phyloP scores from a whole-genome alignment of 805 yeast genomes.

The Saccharomycopsis sp. region DNA sequence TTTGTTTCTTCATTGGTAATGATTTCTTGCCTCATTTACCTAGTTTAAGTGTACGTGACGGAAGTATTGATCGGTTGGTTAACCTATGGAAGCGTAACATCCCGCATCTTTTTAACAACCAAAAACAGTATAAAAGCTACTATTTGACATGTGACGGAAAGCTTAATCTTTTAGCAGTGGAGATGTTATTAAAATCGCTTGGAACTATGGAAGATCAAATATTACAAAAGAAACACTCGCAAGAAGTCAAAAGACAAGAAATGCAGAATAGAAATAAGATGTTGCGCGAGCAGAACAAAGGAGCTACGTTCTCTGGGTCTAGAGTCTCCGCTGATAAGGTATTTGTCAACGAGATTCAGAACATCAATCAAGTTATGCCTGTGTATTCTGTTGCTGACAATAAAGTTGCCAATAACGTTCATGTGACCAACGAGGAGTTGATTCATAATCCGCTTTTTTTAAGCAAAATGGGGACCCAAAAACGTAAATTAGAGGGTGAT shows the following conservation, averaged over 20 bases:
- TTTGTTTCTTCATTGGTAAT: slow-evolving; percentile 98
- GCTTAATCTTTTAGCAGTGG: slow-evolving; percentile 70
- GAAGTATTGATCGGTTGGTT: slow-evolving; percentile 78
- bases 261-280: slow-evolving; percentile 52
- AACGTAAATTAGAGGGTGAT: slow-evolving; percentile 27
- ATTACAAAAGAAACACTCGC: slow-evolving; percentile 60
- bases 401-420: slow-evolving; percentile 27
- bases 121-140: slow-evolving; percentile 38
- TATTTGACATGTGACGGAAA: slow-evolving; percentile 89
- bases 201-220: slow-evolving; percentile 74
- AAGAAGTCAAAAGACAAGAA: slow-evolving; percentile 64
- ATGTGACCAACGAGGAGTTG: slow-evolving; percentile 6
- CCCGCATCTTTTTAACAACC: slow-evolving; percentile 32
- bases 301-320: slow-evolving; percentile 16
- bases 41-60: slow-evolving; percentile 88
- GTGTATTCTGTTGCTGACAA: slow-evolving; percentile 15
- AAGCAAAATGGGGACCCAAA: slow-evolving; percentile 14
- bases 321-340: slow-evolving; percentile 17
- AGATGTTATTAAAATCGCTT: slow-evolving; percentile 54
- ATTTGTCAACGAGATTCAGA: slow-evolving; percentile 15
- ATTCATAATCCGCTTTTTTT: slow-evolving; percentile 15
- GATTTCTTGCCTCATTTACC: slow-evolving; percentile 98
- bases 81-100: slow-evolving; percentile 75
- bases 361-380: slow-evolving; percentile 15
- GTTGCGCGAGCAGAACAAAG: slow-evolving; percentile 41